A percentile compares a stretch with the other conserved stretches of the same genome.
Conservation (phyloP, 345 rosid genomes). For the Raphanus sativus region DNA sequence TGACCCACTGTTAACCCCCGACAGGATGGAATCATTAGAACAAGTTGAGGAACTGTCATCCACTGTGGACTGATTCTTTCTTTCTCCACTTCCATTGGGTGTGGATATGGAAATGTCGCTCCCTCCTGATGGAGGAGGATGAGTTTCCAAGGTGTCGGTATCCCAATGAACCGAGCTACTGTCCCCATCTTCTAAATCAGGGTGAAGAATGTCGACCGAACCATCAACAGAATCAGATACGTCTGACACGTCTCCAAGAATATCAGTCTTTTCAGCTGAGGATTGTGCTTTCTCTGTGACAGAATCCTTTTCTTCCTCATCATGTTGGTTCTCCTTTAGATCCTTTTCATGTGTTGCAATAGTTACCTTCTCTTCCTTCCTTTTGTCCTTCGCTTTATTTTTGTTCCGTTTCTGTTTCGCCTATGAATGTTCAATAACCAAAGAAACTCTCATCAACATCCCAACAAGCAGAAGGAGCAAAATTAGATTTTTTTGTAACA, state of each 20-base stretch:
- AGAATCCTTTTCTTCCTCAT: constrained; percentile 50
- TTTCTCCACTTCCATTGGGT: constrained; percentile 65
- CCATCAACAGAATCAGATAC: constrained; percentile 75
- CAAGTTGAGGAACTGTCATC: constrained; percentile 99
- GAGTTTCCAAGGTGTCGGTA: constrained; percentile 73
- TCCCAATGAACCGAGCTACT: constrained; percentile 79
- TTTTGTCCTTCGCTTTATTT: constrained; percentile 80
- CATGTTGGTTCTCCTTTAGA: constrained; percentile 41
- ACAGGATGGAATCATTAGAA: constrained; percentile 84
- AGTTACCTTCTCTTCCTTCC: constrained; percentile 60
- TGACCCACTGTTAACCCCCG: constrained; percentile 62
- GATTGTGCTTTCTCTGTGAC: constrained; percentile 47
- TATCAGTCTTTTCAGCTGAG: constrained; percentile 60
- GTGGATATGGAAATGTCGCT: constrained; percentile 53
- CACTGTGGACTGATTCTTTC: constrained; percentile 53
- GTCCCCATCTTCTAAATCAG: constrained; percentile 84
- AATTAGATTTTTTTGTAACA: neutral
- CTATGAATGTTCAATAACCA: constrained; percentile 40
- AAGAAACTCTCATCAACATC: constrained; percentile 22
- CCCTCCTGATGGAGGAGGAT: constrained; percentile 54
- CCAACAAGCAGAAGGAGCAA: neutral
- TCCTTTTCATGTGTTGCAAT: constrained; percentile 43
- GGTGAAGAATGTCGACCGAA: constrained; percentile 61
- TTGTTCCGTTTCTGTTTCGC: constrained; percentile 87
- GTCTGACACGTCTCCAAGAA: constrained; percentile 73